phyloP scores from a whole-genome alignment of 345 rosid genomes.

The Physaria fendleri region DNA sequence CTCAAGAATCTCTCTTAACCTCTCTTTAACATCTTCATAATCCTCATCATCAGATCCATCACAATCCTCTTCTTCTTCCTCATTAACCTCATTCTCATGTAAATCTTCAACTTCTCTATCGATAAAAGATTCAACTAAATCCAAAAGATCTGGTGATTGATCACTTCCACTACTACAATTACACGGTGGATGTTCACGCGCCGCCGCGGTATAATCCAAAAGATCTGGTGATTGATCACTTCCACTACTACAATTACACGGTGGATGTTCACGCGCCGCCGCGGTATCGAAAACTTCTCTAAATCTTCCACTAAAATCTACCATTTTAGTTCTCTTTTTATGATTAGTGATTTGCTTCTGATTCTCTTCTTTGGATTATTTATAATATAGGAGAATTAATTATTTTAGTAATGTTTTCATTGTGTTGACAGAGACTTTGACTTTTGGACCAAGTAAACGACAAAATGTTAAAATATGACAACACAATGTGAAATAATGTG shows the following conservation, averaged over 20 bases:
- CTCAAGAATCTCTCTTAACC: constrained; percentile 26
- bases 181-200: constrained; percentile 31
- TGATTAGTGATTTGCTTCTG: background rate
- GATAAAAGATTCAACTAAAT: constrained; percentile 68
- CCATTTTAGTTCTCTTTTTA: constrained; percentile 16
- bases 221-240: constrained; percentile 70
- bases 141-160: constrained; percentile 57
- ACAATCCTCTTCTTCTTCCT: constrained; percentile 4
- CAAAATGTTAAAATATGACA: constrained; percentile 11
- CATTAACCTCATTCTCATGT: background rate
- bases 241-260: constrained; percentile 67
- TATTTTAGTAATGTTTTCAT: constrained; percentile 5
- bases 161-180: constrained; percentile 82
- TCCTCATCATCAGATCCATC: constrained; percentile 30
- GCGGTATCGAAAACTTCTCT: constrained; percentile 30
- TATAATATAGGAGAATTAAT: background rate
- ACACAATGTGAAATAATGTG: constrained; percentile 26
- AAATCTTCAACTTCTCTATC: constrained; percentile 39
- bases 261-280: constrained; percentile 31
- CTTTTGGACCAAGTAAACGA: constrained; percentile 20
- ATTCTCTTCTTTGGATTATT: background rate
- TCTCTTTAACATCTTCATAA: constrained; percentile 36
- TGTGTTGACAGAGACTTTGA: constrained; percentile 14
- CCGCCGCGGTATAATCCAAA: constrained; percentile 44
- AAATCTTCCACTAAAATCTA: constrained; percentile 31